Conservation (phyloP, 495 filamentous ascomycete genomes). For the Daldinia loculata region DNA sequence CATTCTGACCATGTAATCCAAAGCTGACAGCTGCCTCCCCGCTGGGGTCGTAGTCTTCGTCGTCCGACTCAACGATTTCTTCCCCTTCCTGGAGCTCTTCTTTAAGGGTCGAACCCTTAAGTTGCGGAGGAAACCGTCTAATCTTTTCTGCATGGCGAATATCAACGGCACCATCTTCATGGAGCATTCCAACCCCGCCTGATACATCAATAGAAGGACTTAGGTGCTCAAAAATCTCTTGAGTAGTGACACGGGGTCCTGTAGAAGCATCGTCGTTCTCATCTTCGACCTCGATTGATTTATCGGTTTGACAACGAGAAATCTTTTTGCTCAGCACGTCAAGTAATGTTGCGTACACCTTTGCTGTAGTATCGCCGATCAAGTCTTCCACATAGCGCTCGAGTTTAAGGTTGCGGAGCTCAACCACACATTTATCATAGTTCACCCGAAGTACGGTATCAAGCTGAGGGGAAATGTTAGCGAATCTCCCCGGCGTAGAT, state of each 20-base stretch:
- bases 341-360: conserved; percentile 79
- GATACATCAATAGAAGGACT: conserved; percentile 53
- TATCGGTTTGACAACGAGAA: conserved; percentile 68
- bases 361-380: conserved; percentile 69
- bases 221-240: conserved; percentile 58
- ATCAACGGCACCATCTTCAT: conserved; percentile 50
- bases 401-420: conserved; percentile 80
- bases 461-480: conserved; percentile 49
- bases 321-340: conserved; percentile 72
- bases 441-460: conserved; percentile 80
- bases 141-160: conserved; percentile 54
- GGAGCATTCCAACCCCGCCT: conserved; percentile 55
- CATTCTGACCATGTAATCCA: conserved; percentile 40
- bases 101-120: conserved; percentile 37
- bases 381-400: conserved; percentile 66
- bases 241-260: conserved; percentile 53
- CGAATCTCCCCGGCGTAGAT: not conserved
- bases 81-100: conserved; percentile 49
- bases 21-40: conserved; percentile 29
- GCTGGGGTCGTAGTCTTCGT: conserved; percentile 53
- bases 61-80: conserved; percentile 53
- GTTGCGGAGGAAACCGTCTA: conserved; percentile 45
- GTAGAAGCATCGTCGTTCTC: conserved; percentile 56
- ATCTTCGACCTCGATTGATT: conserved; percentile 60
- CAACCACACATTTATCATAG: conserved; percentile 82